A percentile compares a stretch with the other conserved stretches of the same genome.
phyloP scores from a whole-genome alignment of 2,329 filamentous ascomycete species.

The Diaporthe eres region DNA sequence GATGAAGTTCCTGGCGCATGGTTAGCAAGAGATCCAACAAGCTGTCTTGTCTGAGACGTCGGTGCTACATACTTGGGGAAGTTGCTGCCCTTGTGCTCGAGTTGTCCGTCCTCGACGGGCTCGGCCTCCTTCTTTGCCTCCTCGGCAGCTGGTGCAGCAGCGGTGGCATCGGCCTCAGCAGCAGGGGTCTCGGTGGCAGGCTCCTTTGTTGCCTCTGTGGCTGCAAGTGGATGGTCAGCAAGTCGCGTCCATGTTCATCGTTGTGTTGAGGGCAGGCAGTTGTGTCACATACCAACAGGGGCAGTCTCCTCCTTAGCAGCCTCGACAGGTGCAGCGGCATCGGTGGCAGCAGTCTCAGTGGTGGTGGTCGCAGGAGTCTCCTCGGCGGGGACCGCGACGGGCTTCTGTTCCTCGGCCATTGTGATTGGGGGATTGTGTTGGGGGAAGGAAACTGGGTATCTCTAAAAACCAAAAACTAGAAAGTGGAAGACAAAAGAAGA shows the following conservation, averaged over 20 bases:
- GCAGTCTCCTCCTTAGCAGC: constrained; percentile 38
- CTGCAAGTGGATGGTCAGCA: constrained; percentile 38
- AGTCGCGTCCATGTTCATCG: not conserved
- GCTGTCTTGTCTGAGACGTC: not conserved
- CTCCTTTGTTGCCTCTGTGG: constrained; percentile 50
- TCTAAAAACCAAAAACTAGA: constrained; percentile 55
- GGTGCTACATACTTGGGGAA: constrained; percentile 82
- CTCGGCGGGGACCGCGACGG: constrained; percentile 72
- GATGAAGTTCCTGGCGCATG: constrained; percentile 78
- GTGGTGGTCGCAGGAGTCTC: constrained; percentile 54
- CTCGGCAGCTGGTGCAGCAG: constrained; percentile 54
- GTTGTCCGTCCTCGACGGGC: constrained; percentile 81
- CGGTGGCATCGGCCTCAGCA: constrained; percentile 51
- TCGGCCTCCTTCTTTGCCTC: constrained; percentile 61
- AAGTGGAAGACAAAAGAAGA: constrained; percentile 38
- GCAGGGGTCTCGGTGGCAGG: constrained; percentile 56
- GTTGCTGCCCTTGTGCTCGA: constrained; percentile 91
- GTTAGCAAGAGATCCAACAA: constrained; percentile 45
- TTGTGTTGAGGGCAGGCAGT: not conserved
- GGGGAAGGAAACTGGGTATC: constrained; percentile 61
- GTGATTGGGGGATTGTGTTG: constrained; percentile 53
- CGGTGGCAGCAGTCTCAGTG: constrained; percentile 45
- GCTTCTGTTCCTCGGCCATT: constrained; percentile 84
- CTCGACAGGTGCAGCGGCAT: constrained; percentile 44
- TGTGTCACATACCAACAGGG: constrained; percentile 39